Evolutionary conservation across 2,329 filamentous ascomycete genomes (phyloP).

Genomic region (Epichloe gansuensis): DNA sequence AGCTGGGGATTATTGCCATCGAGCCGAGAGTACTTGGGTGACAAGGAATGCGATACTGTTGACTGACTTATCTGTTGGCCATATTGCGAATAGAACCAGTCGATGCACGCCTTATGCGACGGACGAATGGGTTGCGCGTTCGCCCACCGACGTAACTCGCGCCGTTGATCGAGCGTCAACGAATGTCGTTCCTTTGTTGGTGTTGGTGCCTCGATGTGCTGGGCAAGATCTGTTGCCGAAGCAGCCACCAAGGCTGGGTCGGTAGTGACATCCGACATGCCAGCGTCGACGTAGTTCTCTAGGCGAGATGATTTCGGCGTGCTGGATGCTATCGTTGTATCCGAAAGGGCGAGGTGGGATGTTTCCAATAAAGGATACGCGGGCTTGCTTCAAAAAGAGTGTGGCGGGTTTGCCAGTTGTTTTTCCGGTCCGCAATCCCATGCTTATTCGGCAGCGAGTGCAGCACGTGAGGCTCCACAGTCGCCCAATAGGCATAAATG

Average conservation of each 20-base stretch:
- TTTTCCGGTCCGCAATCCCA: not conserved
- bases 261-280: constrained; percentile 24
- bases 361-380: constrained; percentile 25
- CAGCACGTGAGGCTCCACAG: not conserved
- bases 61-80: constrained; percentile 49
- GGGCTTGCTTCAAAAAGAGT: constrained; percentile 15
- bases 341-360: constrained; percentile 21
- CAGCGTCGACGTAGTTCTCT: not conserved
- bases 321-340: constrained; percentile 27
- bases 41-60: constrained; percentile 49
- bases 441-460: not conserved
- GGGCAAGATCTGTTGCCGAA: constrained; percentile 17
- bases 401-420: constrained; percentile 15
- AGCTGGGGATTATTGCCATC: constrained; percentile 47
- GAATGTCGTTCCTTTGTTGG: constrained; percentile 40
- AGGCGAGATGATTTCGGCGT: not conserved
- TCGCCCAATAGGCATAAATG: not conserved
- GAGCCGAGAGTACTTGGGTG: constrained; percentile 48
- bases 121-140: constrained; percentile 42
- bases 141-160: constrained; percentile 47
- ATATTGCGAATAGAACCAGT: constrained; percentile 47
- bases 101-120: constrained; percentile 49
- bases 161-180: constrained; percentile 48
- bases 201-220: constrained; percentile 6
- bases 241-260: constrained; percentile 25